A percentile compares a stretch with the other conserved stretches of the same genome.
phyloP scores from a whole-genome alignment of 495 filamentous ascomycete genomes.

The Neurospora sublineolata region DNA sequence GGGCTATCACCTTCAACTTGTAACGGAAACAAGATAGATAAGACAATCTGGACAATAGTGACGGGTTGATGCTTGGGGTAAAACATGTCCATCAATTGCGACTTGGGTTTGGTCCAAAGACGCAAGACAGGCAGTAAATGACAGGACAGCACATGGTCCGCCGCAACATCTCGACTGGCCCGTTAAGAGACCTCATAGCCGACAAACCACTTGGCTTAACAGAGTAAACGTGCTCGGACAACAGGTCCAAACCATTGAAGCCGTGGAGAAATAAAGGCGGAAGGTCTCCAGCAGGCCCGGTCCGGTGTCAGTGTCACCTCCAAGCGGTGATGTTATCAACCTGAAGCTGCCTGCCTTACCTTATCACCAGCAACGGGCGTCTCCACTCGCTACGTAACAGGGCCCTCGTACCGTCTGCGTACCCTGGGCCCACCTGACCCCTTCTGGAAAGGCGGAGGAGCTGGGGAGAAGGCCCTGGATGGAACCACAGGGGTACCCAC shows the following conservation, averaged over 20 bases:
- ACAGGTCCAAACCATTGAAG: background rate
- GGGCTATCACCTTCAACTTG: background rate
- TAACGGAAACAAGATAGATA: background rate
- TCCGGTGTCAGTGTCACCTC: background rate
- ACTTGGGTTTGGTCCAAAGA: background rate
- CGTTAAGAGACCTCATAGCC: background rate
- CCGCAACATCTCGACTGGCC: background rate
- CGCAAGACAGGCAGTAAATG: constrained; percentile 12
- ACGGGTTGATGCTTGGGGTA: background rate
- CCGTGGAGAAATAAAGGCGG: background rate
- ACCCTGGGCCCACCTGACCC: background rate
- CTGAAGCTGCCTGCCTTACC: too few relatives aligned
- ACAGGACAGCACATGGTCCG: background rate
- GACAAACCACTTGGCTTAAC: background rate
- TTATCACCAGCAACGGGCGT: background rate
- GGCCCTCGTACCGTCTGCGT: constrained; percentile 7
- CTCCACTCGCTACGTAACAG: constrained; percentile 3
- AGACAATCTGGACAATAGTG: background rate
- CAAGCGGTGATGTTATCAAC: constrained; percentile 16
- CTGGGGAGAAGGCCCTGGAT: background rate
- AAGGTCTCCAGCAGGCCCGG: background rate
- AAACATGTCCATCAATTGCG: background rate
- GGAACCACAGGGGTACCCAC: constrained; percentile 4
- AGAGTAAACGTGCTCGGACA: background rate
- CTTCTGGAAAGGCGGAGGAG: background rate